phyloP scores from a whole-genome alignment of 768 basidiomycete species.

The Lactifluus subvellereus region DNA sequence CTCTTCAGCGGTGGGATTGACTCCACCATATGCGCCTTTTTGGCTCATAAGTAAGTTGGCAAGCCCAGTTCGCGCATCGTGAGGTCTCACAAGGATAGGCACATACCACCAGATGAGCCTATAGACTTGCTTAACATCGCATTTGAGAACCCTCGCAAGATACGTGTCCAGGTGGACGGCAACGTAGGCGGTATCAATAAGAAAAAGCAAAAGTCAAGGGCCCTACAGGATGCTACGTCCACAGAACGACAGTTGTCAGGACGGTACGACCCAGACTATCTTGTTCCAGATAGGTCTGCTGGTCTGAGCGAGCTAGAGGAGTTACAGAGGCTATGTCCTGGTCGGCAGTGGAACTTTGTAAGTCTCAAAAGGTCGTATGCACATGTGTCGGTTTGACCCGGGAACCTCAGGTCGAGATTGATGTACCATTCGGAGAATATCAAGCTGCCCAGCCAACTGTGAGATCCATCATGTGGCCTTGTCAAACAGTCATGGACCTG shows the following conservation, averaged over 20 bases:
- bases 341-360: slow-evolving; percentile 87
- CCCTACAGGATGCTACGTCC: slow-evolving; percentile 3
- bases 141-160: slow-evolving; percentile 90
- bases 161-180: slow-evolving; percentile 43
- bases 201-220: slow-evolving; percentile 33
- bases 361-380: slow-evolving; percentile 13
- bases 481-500: slow-evolving; percentile 84
- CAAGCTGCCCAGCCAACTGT: slow-evolving; percentile 48
- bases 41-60: slow-evolving; percentile 64
- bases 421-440: slow-evolving; percentile 81
- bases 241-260: neutral
- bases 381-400: slow-evolving; percentile 15
- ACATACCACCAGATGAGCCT: slow-evolving; percentile 68
- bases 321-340: slow-evolving; percentile 65
- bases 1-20: slow-evolving; percentile 98
- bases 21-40: slow-evolving; percentile 73
- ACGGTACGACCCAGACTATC: slow-evolving; percentile 39
- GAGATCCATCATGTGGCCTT: slow-evolving; percentile 72
- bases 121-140: slow-evolving; percentile 92
- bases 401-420: slow-evolving; percentile 61
- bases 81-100: slow-evolving; percentile 37
- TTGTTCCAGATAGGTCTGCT: slow-evolving; percentile 85
- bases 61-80: neutral
- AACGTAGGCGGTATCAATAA: slow-evolving; percentile 43
- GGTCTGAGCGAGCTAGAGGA: slow-evolving; percentile 77